Evolutionary conservation across 345 rosid genomes (phyloP).

Genomic region (Draba incana): DNA sequence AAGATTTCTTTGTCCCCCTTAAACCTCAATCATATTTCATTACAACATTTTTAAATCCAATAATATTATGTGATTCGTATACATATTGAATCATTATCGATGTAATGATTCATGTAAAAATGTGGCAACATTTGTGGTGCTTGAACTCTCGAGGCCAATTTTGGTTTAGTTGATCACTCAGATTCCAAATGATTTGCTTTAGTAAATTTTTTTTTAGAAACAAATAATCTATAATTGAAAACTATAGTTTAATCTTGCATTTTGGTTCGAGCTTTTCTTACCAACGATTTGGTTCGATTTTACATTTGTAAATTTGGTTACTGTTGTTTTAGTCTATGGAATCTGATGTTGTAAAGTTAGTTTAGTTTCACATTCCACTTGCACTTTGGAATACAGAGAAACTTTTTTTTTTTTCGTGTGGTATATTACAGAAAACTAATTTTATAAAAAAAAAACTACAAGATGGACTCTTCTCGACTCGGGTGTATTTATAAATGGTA

Average conservation of each 20-base stretch:
- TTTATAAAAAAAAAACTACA: too few species aligned
- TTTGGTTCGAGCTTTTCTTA: background rate
- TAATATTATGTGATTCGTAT: background rate
- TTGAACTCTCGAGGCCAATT: background rate
- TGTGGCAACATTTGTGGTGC: background rate
- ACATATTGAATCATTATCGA: background rate
- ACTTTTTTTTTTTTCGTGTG: background rate
- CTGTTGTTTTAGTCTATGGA: background rate
- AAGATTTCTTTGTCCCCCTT: constrained; percentile 33
- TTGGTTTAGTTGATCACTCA: background rate
- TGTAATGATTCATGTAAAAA: background rate
- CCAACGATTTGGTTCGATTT: too few species aligned
- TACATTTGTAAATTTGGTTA: background rate
- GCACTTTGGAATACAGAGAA: background rate
- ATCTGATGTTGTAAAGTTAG: constrained; percentile 1
- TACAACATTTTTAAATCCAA: background rate
- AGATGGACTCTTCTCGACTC: constrained; percentile 11
- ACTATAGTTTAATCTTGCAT: too few species aligned
- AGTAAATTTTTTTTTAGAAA: too few species aligned
- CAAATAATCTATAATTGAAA: too few species aligned
- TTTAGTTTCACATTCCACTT: background rate
- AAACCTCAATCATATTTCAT: background rate
- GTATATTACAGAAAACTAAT: background rate
- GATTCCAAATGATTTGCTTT: background rate
- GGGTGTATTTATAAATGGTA: constrained; percentile 22